phyloP scores from a whole-genome alignment of 257 asterid species.

The Capsicum rhomboideum region DNA sequence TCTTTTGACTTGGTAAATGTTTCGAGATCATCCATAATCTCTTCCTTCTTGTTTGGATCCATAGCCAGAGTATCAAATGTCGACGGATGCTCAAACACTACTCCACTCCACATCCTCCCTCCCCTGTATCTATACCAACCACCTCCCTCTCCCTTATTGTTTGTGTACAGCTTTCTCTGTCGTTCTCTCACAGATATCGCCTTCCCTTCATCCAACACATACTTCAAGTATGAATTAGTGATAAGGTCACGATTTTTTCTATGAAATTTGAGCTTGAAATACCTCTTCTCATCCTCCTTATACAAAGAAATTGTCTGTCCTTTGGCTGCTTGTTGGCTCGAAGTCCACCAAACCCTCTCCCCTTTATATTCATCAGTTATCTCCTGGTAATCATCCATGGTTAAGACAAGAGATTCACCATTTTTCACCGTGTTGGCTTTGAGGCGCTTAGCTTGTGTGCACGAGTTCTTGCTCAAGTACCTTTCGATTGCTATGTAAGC shows the following conservation, averaged over 20 bases:
- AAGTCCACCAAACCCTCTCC: background rate
- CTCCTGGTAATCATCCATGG: background rate
- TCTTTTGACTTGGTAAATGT: background rate
- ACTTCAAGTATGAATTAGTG: background rate
- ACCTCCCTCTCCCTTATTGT: background rate
- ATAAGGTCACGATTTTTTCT: background rate
- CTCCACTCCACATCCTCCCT: background rate
- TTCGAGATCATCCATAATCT: background rate
- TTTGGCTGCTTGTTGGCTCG: background rate
- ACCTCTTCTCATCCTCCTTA: background rate
- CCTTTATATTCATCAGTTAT: background rate
- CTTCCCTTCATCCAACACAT: background rate
- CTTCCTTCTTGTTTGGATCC: background rate
- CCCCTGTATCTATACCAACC: background rate
- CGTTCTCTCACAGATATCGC: background rate
- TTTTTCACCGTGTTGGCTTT: background rate
- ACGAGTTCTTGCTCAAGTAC: background rate
- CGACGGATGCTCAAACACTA: background rate
- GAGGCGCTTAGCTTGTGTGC: background rate
- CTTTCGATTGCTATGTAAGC: background rate
- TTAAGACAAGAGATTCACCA: background rate
- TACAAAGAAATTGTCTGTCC: background rate
- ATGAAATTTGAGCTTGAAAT: background rate
- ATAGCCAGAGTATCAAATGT: background rate
- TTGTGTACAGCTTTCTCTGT: background rate